Evolutionary conservation across 2,329 filamentous ascomycete species (phyloP), one percentile per base, ranked within the genome.

Genomic region (Clonostachys rhizophaga): DNA sequence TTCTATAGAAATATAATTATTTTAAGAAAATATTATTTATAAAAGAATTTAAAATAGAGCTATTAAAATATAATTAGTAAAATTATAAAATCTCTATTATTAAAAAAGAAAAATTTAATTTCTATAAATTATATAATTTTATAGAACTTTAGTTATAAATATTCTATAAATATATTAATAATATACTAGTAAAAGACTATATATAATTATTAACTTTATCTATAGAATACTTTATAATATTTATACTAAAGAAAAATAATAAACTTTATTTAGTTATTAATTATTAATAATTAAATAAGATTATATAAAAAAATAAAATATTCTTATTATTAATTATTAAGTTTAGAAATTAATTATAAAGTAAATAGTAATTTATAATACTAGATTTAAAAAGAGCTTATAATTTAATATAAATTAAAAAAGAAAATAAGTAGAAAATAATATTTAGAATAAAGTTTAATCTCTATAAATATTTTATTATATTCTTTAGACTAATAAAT

Each of bases 391-490:
- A 54, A 33, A 20, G 42, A 48, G 47, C 40, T 5, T 70, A 64
- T 52, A 57, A 70, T 40, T 39, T 54, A 2, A 59, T 69, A 2
- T 33, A 52, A 10, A 67, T 70, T 17, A 53, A 50, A 20, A 3
- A 39, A 39, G 3, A 2, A 6, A 46, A 69, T 35, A 52, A 67
- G 49, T 66, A 51, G 55, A 66, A 62, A 48, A 68, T 52, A 16
- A 55, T 55, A 1, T 71, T 69, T 47, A 20, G 47, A 16, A 67
- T 54, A 2, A 44, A 55, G 24, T 68, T 60, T 49, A 53, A 60
- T 37, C 48, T 54, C 5, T 70, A 53, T 48, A 45, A 71, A 49
- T 70, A 58, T 37, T 39, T 58, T 36, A 56, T 71, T 10, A 59
- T 63, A 50, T 51, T 42, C 9, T 63, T 64, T 52, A 50, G 44